These are phyloP conservation scores for Bombardia bombarda DNA, from an alignment of 495 filamentous ascomycete species.

Conservation along the genomic window DNA sequence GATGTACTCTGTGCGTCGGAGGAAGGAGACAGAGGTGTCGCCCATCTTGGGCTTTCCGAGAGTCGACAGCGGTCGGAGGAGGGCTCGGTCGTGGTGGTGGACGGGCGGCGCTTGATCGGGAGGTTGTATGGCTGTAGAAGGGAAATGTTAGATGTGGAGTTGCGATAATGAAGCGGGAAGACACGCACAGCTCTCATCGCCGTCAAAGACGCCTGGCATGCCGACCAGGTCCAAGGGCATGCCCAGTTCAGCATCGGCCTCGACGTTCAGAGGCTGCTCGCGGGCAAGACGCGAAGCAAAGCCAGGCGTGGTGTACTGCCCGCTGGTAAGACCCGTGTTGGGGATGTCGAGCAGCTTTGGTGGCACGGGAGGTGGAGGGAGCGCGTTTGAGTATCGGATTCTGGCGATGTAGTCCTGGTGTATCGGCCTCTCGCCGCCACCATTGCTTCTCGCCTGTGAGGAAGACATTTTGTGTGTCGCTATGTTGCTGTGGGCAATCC, in stretches of 20 bases:
- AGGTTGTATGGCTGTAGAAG: not conserved
- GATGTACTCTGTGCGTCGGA: slow-evolving; percentile 93
- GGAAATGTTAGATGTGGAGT: not conserved
- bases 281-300: slow-evolving; percentile 83
- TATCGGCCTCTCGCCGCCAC: slow-evolving; percentile 51
- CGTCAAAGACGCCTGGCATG: slow-evolving; percentile 87
- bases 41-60: slow-evolving; percentile 66
- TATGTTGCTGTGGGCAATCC: not conserved
- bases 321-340: slow-evolving; percentile 72
- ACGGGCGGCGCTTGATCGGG: slow-evolving; percentile 40
- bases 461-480: slow-evolving; percentile 14
- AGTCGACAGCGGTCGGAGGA: slow-evolving; percentile 70
- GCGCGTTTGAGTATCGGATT: slow-evolving; percentile 86
- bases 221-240: slow-evolving; percentile 96
- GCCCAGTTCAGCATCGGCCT: slow-evolving; percentile 93
- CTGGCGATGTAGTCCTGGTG: slow-evolving; percentile 96
- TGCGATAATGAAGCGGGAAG: slow-evolving; percentile 1
- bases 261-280: slow-evolving; percentile 90
- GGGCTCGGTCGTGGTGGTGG: slow-evolving; percentile 72
- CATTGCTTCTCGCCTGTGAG: slow-evolving; percentile 22
- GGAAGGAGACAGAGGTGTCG: slow-evolving; percentile 75
- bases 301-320: slow-evolving; percentile 75
- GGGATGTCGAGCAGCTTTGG: slow-evolving; percentile 96
- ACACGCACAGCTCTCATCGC: slow-evolving; percentile 84
- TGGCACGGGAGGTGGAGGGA: slow-evolving; percentile 85